Percentiles rank a stretch among this genome's conserved stretches.
phyloP scores from a whole-genome alignment of 129 eudicot species.

The Escallonia rubra region DNA sequence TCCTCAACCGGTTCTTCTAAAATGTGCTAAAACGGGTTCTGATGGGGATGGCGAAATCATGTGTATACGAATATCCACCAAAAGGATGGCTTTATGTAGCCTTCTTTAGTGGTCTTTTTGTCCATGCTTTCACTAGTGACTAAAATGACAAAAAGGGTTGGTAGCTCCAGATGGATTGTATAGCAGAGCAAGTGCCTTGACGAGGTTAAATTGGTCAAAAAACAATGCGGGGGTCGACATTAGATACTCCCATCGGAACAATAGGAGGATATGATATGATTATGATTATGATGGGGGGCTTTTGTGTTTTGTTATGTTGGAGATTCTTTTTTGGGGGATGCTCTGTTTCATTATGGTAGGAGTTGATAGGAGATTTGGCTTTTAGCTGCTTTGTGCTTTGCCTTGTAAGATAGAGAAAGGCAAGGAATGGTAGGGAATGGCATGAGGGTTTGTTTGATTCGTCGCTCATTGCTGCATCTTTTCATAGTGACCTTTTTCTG shows the following conservation, averaged over 20 bases:
- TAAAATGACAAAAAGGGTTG: background rate
- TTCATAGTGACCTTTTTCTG: too few species aligned
- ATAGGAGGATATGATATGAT: constrained; percentile 15
- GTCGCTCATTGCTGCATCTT: too few species aligned
- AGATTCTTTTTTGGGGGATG: constrained; percentile 13
- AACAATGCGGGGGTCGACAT: background rate
- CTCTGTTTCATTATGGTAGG: constrained; percentile 2
- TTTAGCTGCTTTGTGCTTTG: constrained; percentile 10
- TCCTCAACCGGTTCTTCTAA: background rate
- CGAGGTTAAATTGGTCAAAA: constrained; percentile 2
- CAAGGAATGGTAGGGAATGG: too few species aligned
- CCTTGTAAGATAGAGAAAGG: background rate
- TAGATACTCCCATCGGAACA: background rate
- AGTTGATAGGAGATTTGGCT: constrained; percentile 15
- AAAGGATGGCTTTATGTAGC: background rate
- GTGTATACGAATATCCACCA: background rate
- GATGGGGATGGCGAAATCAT: background rate
- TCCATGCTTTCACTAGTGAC: background rate
- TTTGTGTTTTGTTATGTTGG: constrained; percentile 14
- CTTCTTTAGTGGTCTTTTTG: background rate
- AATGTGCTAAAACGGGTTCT: background rate
- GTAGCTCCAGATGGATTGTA: background rate
- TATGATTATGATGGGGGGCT: background rate
- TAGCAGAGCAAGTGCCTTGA: background rate
- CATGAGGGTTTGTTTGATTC: too few species aligned